phyloP scores from a whole-genome alignment of 2,329 filamentous ascomycete species.

The Clonostachys rosea region DNA sequence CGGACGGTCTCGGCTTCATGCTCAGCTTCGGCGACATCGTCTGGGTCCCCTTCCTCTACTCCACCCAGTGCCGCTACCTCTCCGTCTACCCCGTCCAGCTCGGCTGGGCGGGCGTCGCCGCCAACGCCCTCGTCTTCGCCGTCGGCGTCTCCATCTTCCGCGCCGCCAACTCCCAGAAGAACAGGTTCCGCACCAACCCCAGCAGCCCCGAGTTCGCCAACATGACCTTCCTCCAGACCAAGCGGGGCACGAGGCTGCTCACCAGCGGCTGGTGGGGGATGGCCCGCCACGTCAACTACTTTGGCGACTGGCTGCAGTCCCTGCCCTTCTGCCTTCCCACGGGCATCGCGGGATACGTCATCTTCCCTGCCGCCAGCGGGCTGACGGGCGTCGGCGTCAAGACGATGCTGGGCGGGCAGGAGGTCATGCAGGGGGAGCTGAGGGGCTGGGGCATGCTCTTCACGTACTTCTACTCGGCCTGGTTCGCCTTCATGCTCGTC shows the following conservation, averaged over 20 bases:
- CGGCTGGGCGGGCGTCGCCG: constrained; percentile 59
- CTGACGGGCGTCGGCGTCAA: constrained; percentile 41
- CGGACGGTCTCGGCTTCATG: constrained; percentile 95
- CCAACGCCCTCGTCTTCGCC: constrained; percentile 62
- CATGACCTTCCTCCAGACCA: constrained; percentile 82
- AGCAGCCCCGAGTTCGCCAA: constrained; percentile 73
- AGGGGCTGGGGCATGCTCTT: constrained; percentile 81
- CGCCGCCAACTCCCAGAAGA: constrained; percentile 91
- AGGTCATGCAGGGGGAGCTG: constrained; percentile 67
- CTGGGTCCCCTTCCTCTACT: constrained; percentile 91
- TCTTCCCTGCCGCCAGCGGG: constrained; percentile 51
- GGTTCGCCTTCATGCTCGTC: constrained; percentile 82
- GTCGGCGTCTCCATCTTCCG: constrained; percentile 90
- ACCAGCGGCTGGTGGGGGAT: constrained; percentile 90
- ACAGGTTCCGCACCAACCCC: constrained; percentile 85
- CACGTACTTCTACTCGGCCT: constrained; percentile 92
- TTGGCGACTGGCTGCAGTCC: constrained; percentile 91
- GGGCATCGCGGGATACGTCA: constrained; percentile 74
- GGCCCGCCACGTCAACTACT: constrained; percentile 91
- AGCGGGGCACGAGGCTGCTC: constrained; percentile 74
- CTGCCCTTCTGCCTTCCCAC: constrained; percentile 90
- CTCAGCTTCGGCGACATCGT: constrained; percentile 86
- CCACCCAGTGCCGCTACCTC: constrained; percentile 78
- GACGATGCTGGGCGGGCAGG: constrained; percentile 54
- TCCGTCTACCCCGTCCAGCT: constrained; percentile 78